Base-by-base conservation (phyloP, 108 stramenopile species). In the Epithemia pelagica region DNA sequence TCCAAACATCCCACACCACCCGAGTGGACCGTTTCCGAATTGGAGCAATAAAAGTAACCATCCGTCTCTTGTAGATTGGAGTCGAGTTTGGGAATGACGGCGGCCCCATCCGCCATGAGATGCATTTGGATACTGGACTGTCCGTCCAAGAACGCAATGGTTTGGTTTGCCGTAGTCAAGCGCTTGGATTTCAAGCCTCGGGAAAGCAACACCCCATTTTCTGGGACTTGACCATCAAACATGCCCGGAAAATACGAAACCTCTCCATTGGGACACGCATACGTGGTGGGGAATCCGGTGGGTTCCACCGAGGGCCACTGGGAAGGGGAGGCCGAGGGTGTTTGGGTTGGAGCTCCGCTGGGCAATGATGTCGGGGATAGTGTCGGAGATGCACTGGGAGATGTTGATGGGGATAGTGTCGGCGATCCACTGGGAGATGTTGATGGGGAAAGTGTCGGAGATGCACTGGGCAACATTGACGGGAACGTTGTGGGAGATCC, bases 11-110 rank as follows among this genome's bases (percentile, higher is more conserved):
- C 78, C 0, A 81, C 83, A 0, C 82, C 76, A 20, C 79, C 81
- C 22, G 2, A 54, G 54, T 64, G n/a, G 37, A 15, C 15, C 10
- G 37, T 10, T 46, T 46, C 37, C 32, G 65, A 30, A 52, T 81
- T 86, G 58, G 54, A 54, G 15, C 81, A 75, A 46, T 80, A 82
- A 25, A 74, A 73, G 57, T 68, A 85, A 0, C 74, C 78, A 59
- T 62, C 72, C 5, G 28, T 23, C 15, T 18, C 52, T 25, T 58
- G 57, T 8, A 28, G 19, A 15, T 28, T 5, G 15, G 57, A 5
- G 19, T 67, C 32, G 66, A 55, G 57, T 51, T 31, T 82, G 79
- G 8, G 77, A 73, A 52, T 28, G 20, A 18, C 58, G 37, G 37
- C 37, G 15, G 37, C 37, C 15, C 37, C 37, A 46, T 46, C 37